Evolutionary conservation across 2,329 filamentous ascomycete genomes (phyloP).

Genomic region (Paecilomyces sp.): DNA sequence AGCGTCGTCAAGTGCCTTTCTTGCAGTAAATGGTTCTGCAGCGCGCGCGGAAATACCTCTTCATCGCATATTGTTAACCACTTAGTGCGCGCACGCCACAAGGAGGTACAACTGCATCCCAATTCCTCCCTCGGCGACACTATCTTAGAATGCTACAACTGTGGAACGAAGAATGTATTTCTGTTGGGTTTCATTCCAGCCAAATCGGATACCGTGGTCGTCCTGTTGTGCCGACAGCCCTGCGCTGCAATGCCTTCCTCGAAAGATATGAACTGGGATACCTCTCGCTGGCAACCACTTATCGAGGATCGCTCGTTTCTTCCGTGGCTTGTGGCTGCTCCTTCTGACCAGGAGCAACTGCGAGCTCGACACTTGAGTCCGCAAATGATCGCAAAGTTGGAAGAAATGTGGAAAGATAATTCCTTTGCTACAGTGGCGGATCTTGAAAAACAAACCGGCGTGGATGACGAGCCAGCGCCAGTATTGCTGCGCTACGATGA

Average conservation of each 20-base stretch:
- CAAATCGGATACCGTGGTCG: conserved; percentile 96
- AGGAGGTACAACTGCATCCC: conserved; percentile 95
- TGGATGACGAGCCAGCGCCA: conserved; percentile 91
- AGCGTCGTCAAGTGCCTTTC: conserved; percentile 93
- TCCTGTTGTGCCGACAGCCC: conserved; percentile 90
- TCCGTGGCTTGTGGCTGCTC: conserved; percentile 82
- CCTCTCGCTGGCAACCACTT: conserved; percentile 91
- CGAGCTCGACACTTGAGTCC: conserved; percentile 88
- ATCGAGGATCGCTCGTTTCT: conserved; percentile 96
- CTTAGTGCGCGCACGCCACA: conserved; percentile 91
- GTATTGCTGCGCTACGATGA: conserved; percentile 93
- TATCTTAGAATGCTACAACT: conserved; percentile 97
- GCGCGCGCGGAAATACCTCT: conserved; percentile 89
- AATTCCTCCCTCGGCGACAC: conserved; percentile 91
- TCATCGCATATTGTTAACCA: conserved; percentile 99
- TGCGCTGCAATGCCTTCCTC: conserved; percentile 91
- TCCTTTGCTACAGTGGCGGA: conserved; percentile 80
- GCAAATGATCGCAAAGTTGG: conserved; percentile 90
- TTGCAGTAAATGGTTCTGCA: conserved; percentile 99
- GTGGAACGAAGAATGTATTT: conserved; percentile 98
- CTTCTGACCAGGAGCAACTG: conserved; percentile 90
- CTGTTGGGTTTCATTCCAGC: conserved; percentile 95
- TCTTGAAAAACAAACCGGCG: conserved; percentile 80
- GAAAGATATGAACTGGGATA: conserved; percentile 99
- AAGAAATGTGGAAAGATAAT: conserved; percentile 98